These are phyloP conservation scores for Suhomyces ambrosiae DNA, from an alignment of 1,139 yeast genomes.

Conservation along the genomic window DNA sequence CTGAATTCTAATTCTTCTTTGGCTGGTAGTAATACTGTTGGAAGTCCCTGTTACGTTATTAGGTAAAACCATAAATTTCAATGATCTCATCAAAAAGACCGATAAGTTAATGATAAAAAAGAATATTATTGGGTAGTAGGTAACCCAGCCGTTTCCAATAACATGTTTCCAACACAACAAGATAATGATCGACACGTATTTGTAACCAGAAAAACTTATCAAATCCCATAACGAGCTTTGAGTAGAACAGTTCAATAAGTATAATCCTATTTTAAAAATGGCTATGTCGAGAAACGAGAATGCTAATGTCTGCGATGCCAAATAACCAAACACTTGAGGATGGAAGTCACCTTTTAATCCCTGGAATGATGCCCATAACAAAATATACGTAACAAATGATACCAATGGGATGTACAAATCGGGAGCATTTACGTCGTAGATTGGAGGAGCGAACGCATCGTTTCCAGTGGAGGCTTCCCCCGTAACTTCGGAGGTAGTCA, in stretches of 20 bases:
- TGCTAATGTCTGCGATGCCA: constrained; percentile 89
- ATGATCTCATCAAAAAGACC: constrained; percentile 78
- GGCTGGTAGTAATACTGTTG: constrained; percentile 61
- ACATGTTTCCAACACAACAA: constrained; percentile 53
- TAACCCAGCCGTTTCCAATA: constrained; percentile 36
- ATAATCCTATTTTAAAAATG: constrained; percentile 48
- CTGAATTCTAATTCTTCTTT: constrained; percentile 81
- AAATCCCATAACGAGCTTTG: constrained; percentile 74
- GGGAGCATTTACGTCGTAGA: constrained; percentile 89
- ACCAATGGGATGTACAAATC: constrained; percentile 94
- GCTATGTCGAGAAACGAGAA: constrained; percentile 70
- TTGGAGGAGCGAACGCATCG: constrained; percentile 64
- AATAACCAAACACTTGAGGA: constrained; percentile 87
- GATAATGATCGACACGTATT: constrained; percentile 76
- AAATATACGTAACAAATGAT: constrained; percentile 87
- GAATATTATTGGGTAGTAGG: constrained; percentile 44
- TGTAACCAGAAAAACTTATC: constrained; percentile 90
- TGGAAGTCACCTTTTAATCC: constrained; percentile 91
- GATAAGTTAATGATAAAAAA: constrained; percentile 56
- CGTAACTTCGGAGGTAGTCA: constrained; percentile 45
- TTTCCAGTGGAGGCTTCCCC: constrained; percentile 32
- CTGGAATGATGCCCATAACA: constrained; percentile 81
- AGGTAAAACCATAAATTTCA: constrained; percentile 73
- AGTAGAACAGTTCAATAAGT: constrained; percentile 51
- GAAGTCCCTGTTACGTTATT: constrained; percentile 43